These are phyloP conservation scores for Pichia inconspicua DNA, from an alignment of 1,139 yeast genomes.

Conservation along the genomic window DNA sequence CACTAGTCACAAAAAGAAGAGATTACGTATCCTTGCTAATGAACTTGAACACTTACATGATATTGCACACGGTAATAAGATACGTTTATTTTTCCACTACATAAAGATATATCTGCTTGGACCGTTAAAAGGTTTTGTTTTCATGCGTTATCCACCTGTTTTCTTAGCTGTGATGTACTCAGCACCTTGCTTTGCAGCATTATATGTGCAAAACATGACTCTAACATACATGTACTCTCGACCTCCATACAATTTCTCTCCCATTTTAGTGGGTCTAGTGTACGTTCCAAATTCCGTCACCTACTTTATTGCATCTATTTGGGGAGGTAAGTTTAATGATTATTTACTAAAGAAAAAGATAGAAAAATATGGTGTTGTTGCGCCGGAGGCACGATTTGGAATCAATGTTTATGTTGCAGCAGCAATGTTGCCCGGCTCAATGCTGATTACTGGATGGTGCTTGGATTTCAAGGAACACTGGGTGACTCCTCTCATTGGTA, in stretches of 20 bases:
- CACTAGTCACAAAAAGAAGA: conserved; percentile 25
- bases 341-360: conserved; percentile 47
- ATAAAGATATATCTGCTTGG: conserved; percentile 37
- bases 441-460: conserved; percentile 79
- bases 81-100: conserved; percentile 18
- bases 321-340: conserved; percentile 81
- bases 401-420: conserved; percentile 67
- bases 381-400: conserved; percentile 75
- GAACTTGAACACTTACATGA: conserved; percentile 24
- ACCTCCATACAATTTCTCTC: conserved; percentile 60
- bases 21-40: conserved; percentile 13
- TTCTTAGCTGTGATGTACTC: conserved; percentile 56
- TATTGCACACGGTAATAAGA: conserved; percentile 10
- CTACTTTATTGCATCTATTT: conserved; percentile 61
- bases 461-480: conserved; percentile 58
- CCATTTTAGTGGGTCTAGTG: conserved; percentile 63
- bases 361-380: conserved; percentile 48
- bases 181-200: conserved; percentile 57
- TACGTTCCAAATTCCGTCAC: conserved; percentile 81
- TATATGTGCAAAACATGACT: conserved; percentile 71
- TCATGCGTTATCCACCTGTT: conserved; percentile 68
- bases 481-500: conserved; percentile 72
- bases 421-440: conserved; percentile 51
- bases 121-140: conserved; percentile 44
- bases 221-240: conserved; percentile 55